These are phyloP conservation scores for Daldinia sp. DNA, from an alignment of 2,329 filamentous ascomycete genomes.

Conservation along the genomic window DNA sequence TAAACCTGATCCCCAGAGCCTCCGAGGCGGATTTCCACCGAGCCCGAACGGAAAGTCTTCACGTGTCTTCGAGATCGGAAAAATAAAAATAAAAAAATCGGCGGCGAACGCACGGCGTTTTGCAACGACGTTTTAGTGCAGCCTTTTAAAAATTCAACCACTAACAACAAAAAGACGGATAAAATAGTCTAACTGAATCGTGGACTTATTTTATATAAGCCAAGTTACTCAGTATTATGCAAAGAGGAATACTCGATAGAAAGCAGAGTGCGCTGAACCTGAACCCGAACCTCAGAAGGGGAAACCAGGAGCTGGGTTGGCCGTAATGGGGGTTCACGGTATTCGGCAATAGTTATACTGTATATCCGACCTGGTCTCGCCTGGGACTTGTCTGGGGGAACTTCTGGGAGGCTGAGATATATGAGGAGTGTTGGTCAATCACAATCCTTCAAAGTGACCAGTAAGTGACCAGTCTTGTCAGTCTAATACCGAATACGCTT, in stretches of 20 bases:
- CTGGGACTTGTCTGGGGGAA: no score
- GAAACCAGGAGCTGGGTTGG: conserved; percentile 10
- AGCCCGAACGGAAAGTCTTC: conserved; percentile 14
- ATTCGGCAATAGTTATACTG: conserved; percentile 35
- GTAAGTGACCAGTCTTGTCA: not conserved
- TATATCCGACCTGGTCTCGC: conserved; percentile 15
- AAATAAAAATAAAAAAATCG: no score
- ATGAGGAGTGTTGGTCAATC: conserved; percentile 22
- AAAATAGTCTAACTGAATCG: not conserved
- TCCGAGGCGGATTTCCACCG: conserved; percentile 18
- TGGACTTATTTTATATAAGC: conserved; percentile 9
- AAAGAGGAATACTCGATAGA: not conserved
- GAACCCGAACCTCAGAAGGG: conserved; percentile 1
- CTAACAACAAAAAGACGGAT: conserved; percentile 1
- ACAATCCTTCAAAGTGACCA: conserved; percentile 34
- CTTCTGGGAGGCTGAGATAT: not conserved
- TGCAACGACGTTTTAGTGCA: conserved; percentile 13
- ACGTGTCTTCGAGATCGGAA: not conserved
- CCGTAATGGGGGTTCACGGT: conserved; percentile 27
- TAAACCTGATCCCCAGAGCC: not conserved
- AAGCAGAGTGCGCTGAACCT: conserved; percentile 1
- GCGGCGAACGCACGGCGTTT: not conserved
- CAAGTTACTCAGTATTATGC: conserved; percentile 4
- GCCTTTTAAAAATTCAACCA: conserved; percentile 6
- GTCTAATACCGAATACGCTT: conserved; percentile 6